Conservation (phyloP, 108 stramenopile genomes). For the Nitzschia sp. region DNA sequence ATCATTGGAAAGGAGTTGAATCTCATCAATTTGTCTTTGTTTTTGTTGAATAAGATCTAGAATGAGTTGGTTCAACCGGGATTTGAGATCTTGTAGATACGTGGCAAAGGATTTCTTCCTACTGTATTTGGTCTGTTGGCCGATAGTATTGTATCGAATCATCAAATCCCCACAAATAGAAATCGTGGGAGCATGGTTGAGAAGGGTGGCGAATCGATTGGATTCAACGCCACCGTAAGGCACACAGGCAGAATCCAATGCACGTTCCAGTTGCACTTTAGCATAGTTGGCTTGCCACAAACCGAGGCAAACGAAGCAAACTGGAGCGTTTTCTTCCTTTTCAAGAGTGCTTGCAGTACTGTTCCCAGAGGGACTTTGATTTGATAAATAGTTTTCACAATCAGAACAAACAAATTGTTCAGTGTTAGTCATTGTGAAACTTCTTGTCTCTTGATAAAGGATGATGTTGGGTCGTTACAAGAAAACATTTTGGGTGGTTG, state of each 20-base stretch:
- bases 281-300: conserved; percentile 16
- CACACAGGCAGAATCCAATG: conserved; percentile 27
- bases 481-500: too few species aligned
- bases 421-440: too few species aligned
- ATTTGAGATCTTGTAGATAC: conserved; percentile 41
- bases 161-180: conserved; percentile 41
- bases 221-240: conserved; percentile 32
- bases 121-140: background rate
- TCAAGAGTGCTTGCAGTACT: too few species aligned
- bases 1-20: conserved; percentile 21
- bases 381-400: too few species aligned
- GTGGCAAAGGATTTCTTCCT: conserved; percentile 8
- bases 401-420: too few species aligned
- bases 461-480: too few species aligned
- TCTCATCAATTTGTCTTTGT: background rate
- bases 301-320: conserved; percentile 25
- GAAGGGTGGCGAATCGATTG: conserved; percentile 27
- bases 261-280: background rate
- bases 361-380: too few species aligned
- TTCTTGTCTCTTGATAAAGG: too few species aligned
- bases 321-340: background rate
- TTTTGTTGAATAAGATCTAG: conserved; percentile 1
- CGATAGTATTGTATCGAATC: conserved; percentile 17
- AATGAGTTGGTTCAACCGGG: conserved; percentile 21
- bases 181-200: conserved; percentile 23